Evolutionary conservation across 2,329 filamentous ascomycete genomes (phyloP), one percentile per base, ranked within the genome.

Genomic region (Hirsutella thompsonii): DNA sequence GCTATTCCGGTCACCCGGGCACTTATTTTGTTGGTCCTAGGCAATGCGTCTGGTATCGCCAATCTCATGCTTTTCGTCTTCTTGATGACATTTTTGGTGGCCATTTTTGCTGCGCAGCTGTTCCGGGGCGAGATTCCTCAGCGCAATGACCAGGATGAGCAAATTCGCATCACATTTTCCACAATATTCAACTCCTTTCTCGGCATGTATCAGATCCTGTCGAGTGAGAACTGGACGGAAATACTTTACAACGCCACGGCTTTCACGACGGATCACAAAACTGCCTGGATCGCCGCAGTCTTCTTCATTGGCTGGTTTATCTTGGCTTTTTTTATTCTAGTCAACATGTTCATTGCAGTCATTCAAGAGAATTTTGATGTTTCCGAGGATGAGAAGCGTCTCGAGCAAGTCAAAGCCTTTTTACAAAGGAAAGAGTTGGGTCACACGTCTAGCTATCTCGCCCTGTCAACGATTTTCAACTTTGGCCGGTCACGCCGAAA

Each of bases 281-380:
- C 85, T n/a, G 76, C 84, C 8, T 96, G 92, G 90, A 88, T 96
- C 42, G 88, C 85, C 9, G 88, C 90, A 8, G 72, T 85, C 1
- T 95, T 98, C 52, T 72, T 94, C 50, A 86, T 95, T 47, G 74
- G 89, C 49, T 98, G 92, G 92, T 96, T 94, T 61, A 92, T 94
- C 43, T 72, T 98, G 35, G 75, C 88, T 5, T 95, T 93, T 60
- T 90, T 96, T 57, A 94, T 98, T 63, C 76, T 96, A 46, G 67
- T 98, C 66, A 98, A 96, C 57, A 98, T 98, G 92, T 98, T 98
- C 69, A 96, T 98, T 84, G 92, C 92, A 70, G 92, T 98, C 64
- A 98, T 98, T 49, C 92, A 98, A 60, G 92, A 98, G 57, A 98
- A 94, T 55, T 98, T 98, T 57, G 92, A 98, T 62, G 88, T 98